Percentiles rank a stretch among this genome's conserved stretches.
Evolutionary conservation across 805 yeast genomes (phyloP).

Genomic region (Candida loeiensis): DNA sequence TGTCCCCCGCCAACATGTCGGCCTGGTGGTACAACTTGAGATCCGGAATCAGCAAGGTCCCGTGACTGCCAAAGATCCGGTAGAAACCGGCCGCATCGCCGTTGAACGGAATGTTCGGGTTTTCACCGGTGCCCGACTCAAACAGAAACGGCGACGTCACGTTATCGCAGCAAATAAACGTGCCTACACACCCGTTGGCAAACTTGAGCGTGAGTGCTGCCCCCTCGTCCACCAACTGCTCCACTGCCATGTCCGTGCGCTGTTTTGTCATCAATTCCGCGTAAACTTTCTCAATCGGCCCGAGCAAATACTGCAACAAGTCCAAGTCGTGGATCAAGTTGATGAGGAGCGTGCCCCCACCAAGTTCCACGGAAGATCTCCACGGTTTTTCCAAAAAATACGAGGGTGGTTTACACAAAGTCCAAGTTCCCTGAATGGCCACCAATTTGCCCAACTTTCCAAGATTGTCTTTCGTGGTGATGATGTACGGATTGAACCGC

Average conservation of each 20-base stretch:
- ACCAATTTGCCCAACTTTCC: constrained; percentile 27
- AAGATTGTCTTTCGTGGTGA: constrained; percentile 29
- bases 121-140: constrained; percentile 39
- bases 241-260: constrained; percentile 16
- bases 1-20: constrained; percentile 3
- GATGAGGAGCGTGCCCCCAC: constrained; percentile 38
- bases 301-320: constrained; percentile 34
- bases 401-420: constrained; percentile 32
- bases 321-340: constrained; percentile 40
- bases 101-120: constrained; percentile 33
- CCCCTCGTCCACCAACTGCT: constrained; percentile 35
- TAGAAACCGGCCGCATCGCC: constrained; percentile 31
- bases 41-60: constrained; percentile 38
- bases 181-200: constrained; percentile 31
- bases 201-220: constrained; percentile 33
- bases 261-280: constrained; percentile 34
- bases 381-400: constrained; percentile 32
- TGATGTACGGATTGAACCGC: constrained; percentile 38
- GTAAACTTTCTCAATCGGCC: constrained; percentile 35
- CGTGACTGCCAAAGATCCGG: constrained; percentile 36
- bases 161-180: constrained; percentile 37
- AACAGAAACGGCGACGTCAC: constrained; percentile 37
- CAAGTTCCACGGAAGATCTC: constrained; percentile 25
- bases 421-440: constrained; percentile 40
- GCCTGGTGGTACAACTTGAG: constrained; percentile 30